These are phyloP conservation scores for Saccharomycopsis guyanensis DNA, from an alignment of 805 yeast species.

Conservation along the genomic window DNA sequence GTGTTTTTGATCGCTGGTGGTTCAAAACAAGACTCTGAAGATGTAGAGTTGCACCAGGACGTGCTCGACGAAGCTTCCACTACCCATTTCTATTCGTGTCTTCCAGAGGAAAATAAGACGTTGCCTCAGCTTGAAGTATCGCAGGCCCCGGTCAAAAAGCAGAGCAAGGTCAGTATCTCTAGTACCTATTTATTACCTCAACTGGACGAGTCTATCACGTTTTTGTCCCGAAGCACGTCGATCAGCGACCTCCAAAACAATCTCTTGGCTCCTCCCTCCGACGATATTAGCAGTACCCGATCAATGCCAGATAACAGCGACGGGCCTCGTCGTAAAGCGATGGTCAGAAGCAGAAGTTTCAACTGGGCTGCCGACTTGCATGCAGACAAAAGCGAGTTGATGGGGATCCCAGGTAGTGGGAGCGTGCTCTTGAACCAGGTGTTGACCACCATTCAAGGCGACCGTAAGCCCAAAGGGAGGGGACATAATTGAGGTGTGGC, in stretches of 20 bases:
- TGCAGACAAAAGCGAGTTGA: constrained; percentile 16
- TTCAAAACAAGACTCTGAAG: neutral
- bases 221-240: constrained; percentile 14
- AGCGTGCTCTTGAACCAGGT: constrained; percentile 14
- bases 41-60: neutral
- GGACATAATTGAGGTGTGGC: too few species aligned
- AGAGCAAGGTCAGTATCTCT: neutral
- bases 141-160: neutral
- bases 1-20: constrained; percentile 32
- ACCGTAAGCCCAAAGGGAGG: neutral
- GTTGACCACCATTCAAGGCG: neutral
- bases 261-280: neutral
- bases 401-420: constrained; percentile 20
- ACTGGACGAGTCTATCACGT: neutral
- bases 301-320: constrained; percentile 1
- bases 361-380: neutral
- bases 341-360: neutral
- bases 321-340: neutral
- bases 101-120: neutral
- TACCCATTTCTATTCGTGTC: neutral
- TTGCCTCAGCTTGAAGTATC: neutral
- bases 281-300: neutral
- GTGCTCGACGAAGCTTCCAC: neutral
- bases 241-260: constrained; percentile 2
- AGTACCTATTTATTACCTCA: neutral